Percentiles rank a stretch among this genome's conserved stretches.
Conservation (phyloP, 768 basidiomycete species). For the Hericium erinaceus region DNA sequence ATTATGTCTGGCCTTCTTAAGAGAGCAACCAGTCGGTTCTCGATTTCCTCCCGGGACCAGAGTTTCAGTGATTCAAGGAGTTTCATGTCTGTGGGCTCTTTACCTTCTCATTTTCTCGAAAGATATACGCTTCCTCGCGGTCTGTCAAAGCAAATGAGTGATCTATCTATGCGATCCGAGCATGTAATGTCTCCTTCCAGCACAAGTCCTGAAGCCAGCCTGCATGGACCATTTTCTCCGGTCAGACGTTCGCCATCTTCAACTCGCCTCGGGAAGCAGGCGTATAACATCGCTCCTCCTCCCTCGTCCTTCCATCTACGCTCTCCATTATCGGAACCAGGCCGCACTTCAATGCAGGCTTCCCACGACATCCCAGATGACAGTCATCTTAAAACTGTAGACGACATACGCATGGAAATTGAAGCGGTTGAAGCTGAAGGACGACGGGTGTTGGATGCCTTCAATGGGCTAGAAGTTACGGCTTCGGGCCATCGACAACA, state of each 20-base stretch:
- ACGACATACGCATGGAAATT: slow-evolving; percentile 60
- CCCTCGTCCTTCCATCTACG: slow-evolving; percentile 24
- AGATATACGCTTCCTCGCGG: slow-evolving; percentile 22
- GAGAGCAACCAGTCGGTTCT: slow-evolving; percentile 22
- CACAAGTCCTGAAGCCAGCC: slow-evolving; percentile 13
- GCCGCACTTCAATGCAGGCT: slow-evolving; percentile 13
- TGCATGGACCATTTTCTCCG: slow-evolving; percentile 17
- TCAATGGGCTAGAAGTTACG: slow-evolving; percentile 68
- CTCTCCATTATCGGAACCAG: slow-evolving; percentile 9
- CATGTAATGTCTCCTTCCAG: slow-evolving; percentile 31
- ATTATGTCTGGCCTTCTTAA: slow-evolving; percentile 27
- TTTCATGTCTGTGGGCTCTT: slow-evolving; percentile 19
- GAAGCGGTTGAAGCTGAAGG: slow-evolving; percentile 62
- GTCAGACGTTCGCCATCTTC: slow-evolving; percentile 13
- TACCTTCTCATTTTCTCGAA: slow-evolving; percentile 13
- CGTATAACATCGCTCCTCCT: slow-evolving; percentile 15
- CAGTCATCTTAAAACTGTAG: slow-evolving; percentile 46
- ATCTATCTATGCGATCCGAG: slow-evolving; percentile 38
- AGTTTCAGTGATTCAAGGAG: slow-evolving; percentile 20
- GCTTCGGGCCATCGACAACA: slow-evolving; percentile 44
- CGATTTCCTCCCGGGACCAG: slow-evolving; percentile 15
- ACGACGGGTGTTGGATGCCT: slow-evolving; percentile 64
- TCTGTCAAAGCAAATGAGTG: slow-evolving; percentile 41
- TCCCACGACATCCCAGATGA: slow-evolving; percentile 41
- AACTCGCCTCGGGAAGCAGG: slow-evolving; percentile 28